These are phyloP conservation scores for Neurospora crassa DNA, from an alignment of 2,329 filamentous ascomycete genomes.

Conservation along the genomic window DNA sequence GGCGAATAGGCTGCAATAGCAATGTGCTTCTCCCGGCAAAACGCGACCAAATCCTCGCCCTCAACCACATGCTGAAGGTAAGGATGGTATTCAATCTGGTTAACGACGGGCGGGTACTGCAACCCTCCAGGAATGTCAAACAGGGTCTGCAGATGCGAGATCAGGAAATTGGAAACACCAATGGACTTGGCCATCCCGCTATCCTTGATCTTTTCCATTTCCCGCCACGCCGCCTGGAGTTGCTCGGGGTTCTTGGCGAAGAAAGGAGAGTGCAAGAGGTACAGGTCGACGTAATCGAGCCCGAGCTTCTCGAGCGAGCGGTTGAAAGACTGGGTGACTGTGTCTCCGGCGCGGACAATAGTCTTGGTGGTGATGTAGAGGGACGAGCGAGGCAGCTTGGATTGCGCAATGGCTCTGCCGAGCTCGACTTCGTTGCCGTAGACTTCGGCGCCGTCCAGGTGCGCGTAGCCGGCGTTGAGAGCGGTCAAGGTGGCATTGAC, in stretches of 20 bases:
- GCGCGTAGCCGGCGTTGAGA: conserved; percentile 59
- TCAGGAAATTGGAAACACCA: conserved; percentile 67
- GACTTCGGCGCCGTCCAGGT: conserved; percentile 66
- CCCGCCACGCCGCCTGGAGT: conserved; percentile 50
- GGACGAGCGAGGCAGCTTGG: conserved; percentile 52
- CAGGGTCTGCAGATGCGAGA: conserved; percentile 49
- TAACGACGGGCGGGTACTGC: conserved; percentile 55
- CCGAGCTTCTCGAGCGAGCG: conserved; percentile 55
- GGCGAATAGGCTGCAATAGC: conserved; percentile 46
- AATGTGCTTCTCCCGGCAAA: conserved; percentile 48
- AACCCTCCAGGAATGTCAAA: background rate
- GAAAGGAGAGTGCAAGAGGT: conserved; percentile 52
- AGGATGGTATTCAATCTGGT: conserved; percentile 76
- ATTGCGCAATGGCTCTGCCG: conserved; percentile 59
- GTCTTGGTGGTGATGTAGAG: conserved; percentile 52
- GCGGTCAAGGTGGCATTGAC: conserved; percentile 46
- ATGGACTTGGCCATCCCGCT: conserved; percentile 59
- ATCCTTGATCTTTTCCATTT: conserved; percentile 56
- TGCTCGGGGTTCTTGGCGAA: conserved; percentile 37
- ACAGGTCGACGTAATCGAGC: conserved; percentile 63
- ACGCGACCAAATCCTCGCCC: conserved; percentile 38
- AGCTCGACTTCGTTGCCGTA: conserved; percentile 62
- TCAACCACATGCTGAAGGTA: conserved; percentile 52
- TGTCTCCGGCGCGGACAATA: conserved; percentile 15
- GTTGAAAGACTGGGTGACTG: conserved; percentile 42